phyloP scores from a whole-genome alignment of 805 yeast genomes.

The Wickerhamiella shivajii region DNA sequence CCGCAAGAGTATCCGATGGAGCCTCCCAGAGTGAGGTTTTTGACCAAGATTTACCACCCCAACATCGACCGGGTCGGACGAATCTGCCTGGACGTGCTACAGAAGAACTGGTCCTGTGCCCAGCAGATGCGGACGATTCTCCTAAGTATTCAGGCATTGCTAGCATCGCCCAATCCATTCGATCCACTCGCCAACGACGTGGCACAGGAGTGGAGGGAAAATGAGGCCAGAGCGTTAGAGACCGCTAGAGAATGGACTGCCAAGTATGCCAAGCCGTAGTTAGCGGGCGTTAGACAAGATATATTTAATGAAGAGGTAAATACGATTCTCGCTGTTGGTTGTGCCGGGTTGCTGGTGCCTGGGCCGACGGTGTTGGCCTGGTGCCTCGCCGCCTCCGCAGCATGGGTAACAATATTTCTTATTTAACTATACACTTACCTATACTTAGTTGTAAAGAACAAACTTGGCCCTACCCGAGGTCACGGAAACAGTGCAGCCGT shows the following conservation, averaged over 20 bases:
- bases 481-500: slow-evolving; percentile 91
- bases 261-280: slow-evolving; percentile 33
- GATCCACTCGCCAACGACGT: slow-evolving; percentile 97
- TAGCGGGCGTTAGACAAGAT: background rate
- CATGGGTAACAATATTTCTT: no score
- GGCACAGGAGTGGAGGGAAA: slow-evolving; percentile 88
- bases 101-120: slow-evolving; percentile 96
- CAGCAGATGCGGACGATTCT: slow-evolving; percentile 86
- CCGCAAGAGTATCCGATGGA: slow-evolving; percentile 99
- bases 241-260: slow-evolving; percentile 70
- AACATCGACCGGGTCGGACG: slow-evolving; percentile 92
- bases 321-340: no score
- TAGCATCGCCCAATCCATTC: slow-evolving; percentile 95
- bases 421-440: no score
- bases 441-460: slow-evolving; percentile 50
- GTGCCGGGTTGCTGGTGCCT: no score
- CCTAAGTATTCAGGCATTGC: slow-evolving; percentile 78
- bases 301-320: no score
- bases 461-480: slow-evolving; percentile 70
- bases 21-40: slow-evolving; percentile 88
- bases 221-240: slow-evolving; percentile 63
- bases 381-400: no score
- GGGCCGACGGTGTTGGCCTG: no score
- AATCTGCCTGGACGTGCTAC: slow-evolving; percentile 87
- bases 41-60: slow-evolving; percentile 91